Evolutionary conservation across 768 basidiomycete species (phyloP).

Genomic region (Dictyophora rubrovolvata): DNA sequence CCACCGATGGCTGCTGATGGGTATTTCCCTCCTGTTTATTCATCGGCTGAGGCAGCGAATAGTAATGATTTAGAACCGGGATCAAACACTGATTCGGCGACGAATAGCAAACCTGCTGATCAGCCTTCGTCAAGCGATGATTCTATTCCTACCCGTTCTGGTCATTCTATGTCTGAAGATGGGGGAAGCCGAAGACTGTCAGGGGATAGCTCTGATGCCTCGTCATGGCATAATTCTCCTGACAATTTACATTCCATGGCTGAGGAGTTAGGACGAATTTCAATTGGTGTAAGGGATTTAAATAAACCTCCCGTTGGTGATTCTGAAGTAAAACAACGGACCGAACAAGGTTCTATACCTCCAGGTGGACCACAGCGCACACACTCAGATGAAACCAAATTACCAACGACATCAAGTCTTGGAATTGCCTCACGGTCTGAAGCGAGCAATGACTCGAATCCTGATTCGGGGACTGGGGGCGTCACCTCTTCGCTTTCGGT

Average conservation of each 20-base stretch:
- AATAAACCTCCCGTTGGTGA: neutral
- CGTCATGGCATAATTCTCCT: neutral
- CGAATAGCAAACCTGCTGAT: neutral
- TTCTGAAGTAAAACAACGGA: neutral
- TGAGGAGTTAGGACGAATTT: neutral
- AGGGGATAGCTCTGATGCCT: neutral
- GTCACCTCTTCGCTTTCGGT: neutral
- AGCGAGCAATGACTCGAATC: neutral
- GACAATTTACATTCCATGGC: neutral
- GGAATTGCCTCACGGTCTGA: neutral
- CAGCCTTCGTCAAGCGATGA: neutral
- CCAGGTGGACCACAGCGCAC: conserved; percentile 1
- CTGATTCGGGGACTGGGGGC: neutral
- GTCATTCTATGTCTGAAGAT: neutral
- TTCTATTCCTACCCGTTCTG: neutral
- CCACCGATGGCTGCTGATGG: conserved; percentile 12
- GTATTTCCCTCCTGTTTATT: conserved; percentile 33
- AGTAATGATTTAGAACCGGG: neutral
- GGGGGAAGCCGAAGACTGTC: neutral
- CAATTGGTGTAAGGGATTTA: neutral
- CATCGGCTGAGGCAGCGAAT: neutral
- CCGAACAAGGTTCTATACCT: neutral
- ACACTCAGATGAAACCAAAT: conserved; percentile 2
- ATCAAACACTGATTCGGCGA: neutral
- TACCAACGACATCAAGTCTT: neutral